Base-by-base conservation (phyloP, 768 basidiomycete genomes). In the Suillus ampliporus region DNA sequence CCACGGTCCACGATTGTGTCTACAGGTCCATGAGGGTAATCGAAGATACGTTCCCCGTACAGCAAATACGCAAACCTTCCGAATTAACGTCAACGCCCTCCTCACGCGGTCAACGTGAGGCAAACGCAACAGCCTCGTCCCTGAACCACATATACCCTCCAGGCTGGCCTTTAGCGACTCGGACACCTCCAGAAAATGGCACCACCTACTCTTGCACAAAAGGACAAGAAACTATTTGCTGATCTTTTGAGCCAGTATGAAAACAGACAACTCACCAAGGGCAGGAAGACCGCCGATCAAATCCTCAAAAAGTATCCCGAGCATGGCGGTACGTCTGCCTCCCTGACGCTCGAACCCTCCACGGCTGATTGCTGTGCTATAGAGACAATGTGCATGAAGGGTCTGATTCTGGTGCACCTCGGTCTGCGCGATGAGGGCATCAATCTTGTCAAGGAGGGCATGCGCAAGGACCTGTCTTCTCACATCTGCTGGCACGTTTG, bases 401-500 rank as follows among this genome's bases (percentile, higher is more conserved):
- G 97, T 1, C 87, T 99, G 54, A 82, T 97, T 58, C 79, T 90
- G 69, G 89, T 88, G 35, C 91, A 91, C 72, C 87, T 89, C 86
- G 93, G 88, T 56, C 83, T 83, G 72, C 88, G 88, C 64, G 93
- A 90, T 34, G 87, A 95, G 66, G 95, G 95, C 35, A 80, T 91
- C 62, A 89, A 91, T 41, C 84, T 94, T 50, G 90, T 94, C 67
- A 90, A 91, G 80, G 89, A 92, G 68, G 95, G 95, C 62, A 84
- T 94, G 67, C 84, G 87, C 47, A 81, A 89, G 52, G 93, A 96
- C 77, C 78, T 93, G 60, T 89, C 86, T 37, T 95, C 94, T 21
- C 95, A 98, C 71, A 98, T 99, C 72, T 91, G 90, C 72, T 99
- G 97, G 96, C 97, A 99, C 77, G 97, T 99, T 66, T 92, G 94